phyloP scores from a whole-genome alignment of 305 asterid genomes.

The Lippia alba region DNA sequence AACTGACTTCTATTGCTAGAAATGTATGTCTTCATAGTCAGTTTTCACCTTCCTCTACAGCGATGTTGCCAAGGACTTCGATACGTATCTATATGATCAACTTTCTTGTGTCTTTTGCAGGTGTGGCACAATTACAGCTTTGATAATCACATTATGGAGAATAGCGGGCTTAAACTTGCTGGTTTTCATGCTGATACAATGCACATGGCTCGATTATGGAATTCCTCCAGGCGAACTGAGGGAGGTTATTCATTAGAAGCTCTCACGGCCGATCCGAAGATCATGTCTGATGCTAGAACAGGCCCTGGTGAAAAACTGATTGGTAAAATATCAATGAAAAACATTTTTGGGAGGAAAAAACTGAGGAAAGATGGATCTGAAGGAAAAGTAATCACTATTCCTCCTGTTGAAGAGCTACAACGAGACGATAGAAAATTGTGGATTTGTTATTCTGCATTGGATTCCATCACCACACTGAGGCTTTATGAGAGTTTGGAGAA shows the following conservation, averaged over 20 bases:
- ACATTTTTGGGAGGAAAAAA: slow-evolving; percentile 79
- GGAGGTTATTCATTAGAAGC: slow-evolving; percentile 99
- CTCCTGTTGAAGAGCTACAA: slow-evolving; percentile 92
- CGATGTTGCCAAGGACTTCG: background rate
- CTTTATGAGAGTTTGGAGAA: slow-evolving; percentile 83
- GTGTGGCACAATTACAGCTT: slow-evolving; percentile 99
- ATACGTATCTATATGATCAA: slow-evolving; percentile 16
- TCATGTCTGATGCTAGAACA: slow-evolving; percentile 75
- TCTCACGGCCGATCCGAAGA: slow-evolving; percentile 65
- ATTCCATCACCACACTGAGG: slow-evolving; percentile 91
- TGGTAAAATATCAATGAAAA: slow-evolving; percentile 96
- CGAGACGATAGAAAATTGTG: slow-evolving; percentile 72
- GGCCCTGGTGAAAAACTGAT: slow-evolving; percentile 67
- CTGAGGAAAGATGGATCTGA: slow-evolving; percentile 86
- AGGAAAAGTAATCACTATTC: slow-evolving; percentile 74
- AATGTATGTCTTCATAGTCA: slow-evolving; percentile 23
- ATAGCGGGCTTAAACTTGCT: slow-evolving; percentile 76
- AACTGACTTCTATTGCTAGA: slow-evolving; percentile 5
- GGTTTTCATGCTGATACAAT: slow-evolving; percentile 97
- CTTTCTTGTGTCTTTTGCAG: slow-evolving; percentile 52
- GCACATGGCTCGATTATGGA: slow-evolving; percentile 99
- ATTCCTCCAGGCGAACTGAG: slow-evolving; percentile 76
- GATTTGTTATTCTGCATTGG: slow-evolving; percentile 94
- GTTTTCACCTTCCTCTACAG: slow-evolving; percentile 7
- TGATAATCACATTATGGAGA: slow-evolving; percentile 88